Evolutionary conservation across 805 yeast species (phyloP).

Genomic region (Starmera quercuum): DNA sequence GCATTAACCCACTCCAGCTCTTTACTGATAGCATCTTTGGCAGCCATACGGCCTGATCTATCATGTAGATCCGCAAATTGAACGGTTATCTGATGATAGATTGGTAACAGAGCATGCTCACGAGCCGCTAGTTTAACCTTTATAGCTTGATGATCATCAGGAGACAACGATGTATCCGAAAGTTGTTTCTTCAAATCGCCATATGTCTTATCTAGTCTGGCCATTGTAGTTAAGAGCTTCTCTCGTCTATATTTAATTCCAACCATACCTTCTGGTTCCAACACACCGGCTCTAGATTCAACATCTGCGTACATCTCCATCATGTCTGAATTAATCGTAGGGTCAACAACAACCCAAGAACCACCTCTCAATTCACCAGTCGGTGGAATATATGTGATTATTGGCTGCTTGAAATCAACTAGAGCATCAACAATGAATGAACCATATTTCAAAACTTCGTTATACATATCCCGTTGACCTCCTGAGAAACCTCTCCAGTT

Average conservation of each 20-base stretch:
- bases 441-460: constrained; percentile 96
- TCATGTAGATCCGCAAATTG: constrained; percentile 98
- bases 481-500: constrained; percentile 99
- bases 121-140: constrained; percentile 66
- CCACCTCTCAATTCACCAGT: constrained; percentile 99
- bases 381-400: constrained; percentile 96
- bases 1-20: constrained; percentile 81
- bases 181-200: constrained; percentile 57
- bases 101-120: constrained; percentile 74
- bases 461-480: constrained; percentile 99
- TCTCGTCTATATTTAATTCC: constrained; percentile 96
- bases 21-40: constrained; percentile 83
- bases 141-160: constrained; percentile 60
- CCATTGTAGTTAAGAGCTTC: constrained; percentile 85
- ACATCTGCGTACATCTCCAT: constrained; percentile 99
- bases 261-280: constrained; percentile 99
- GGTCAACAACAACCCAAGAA: constrained; percentile 99
- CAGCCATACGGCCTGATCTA: constrained; percentile 94
- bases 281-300: constrained; percentile 93
- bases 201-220: constrained; percentile 75
- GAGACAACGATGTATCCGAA: constrained; percentile 41
- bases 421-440: constrained; percentile 95
- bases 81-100: constrained; percentile 85
- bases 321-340: constrained; percentile 92
- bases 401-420: constrained; percentile 93